These are phyloP conservation scores for Sphaerobolus stellatus DNA, from an alignment of 1,284 basidiomycete genomes.

Conservation along the genomic window DNA sequence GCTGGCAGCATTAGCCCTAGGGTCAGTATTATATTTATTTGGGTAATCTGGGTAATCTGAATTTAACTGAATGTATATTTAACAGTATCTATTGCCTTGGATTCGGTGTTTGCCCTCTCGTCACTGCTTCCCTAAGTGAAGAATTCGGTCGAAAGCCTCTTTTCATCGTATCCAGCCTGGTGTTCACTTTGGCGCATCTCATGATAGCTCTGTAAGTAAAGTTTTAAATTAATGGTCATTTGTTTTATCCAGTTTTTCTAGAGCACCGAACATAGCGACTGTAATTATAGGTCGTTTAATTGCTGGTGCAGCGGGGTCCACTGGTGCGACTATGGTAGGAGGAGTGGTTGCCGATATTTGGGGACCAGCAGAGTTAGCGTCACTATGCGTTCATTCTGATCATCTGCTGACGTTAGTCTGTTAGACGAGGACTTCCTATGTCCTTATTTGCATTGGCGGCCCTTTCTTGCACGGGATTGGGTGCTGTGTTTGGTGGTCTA, in stretches of 20 bases:
- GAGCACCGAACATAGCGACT: constrained; percentile 66
- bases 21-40: background rate
- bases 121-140: constrained; percentile 74
- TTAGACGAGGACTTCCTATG: constrained; percentile 72
- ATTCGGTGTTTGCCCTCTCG: constrained; percentile 68
- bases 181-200: constrained; percentile 61
- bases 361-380: background rate
- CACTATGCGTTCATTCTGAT: constrained; percentile 51
- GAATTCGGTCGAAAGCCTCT: constrained; percentile 74
- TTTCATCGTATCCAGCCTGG: constrained; percentile 57
- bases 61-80: no score
- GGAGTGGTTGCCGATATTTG: constrained; percentile 5
- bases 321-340: constrained; percentile 57
- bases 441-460: constrained; percentile 59
- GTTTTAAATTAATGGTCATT: background rate
- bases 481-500: constrained; percentile 67
- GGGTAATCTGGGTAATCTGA: background rate
- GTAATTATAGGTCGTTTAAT: constrained; percentile 69
- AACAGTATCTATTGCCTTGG: constrained; percentile 58
- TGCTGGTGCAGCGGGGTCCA: constrained; percentile 60
- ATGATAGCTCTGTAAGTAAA: constrained; percentile 58
- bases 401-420: constrained; percentile 53
- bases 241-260: constrained; percentile 23
- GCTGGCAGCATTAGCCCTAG: constrained; percentile 60
- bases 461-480: constrained; percentile 61